Conservation (phyloP, 2,329 filamentous ascomycete genomes). For the Ceratocystis colombiana region DNA sequence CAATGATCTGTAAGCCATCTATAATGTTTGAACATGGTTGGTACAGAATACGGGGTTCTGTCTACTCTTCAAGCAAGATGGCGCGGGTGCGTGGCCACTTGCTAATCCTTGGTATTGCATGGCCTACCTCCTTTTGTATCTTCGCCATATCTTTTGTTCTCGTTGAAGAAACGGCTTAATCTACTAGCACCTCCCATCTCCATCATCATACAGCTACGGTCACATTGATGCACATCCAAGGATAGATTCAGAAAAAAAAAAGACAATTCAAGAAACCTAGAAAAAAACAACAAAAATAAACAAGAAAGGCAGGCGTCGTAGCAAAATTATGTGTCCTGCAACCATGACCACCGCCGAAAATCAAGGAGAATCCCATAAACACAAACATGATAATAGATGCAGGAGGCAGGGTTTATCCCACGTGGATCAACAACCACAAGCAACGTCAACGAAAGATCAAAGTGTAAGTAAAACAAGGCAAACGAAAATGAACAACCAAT, state of each 20-base stretch:
- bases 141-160: background rate
- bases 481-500: conserved; percentile 8
- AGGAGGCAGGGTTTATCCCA: background rate
- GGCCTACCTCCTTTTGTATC: background rate
- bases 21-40: background rate
- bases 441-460: conserved; percentile 12
- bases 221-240: background rate
- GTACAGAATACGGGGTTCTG: background rate
- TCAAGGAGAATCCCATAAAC: conserved; percentile 13
- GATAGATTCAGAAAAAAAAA: background rate
- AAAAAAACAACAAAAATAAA: conserved; percentile 8
- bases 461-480: conserved; percentile 13
- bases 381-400: conserved; percentile 21
- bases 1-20: too few relatives aligned
- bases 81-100: background rate
- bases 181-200: background rate
- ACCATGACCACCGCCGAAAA: background rate
- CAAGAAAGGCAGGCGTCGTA: conserved; percentile 4
- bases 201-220: background rate
- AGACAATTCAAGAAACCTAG: background rate
- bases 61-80: background rate
- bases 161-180: too few relatives aligned
- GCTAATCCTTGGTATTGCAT: conserved; percentile 3
- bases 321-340: background rate
- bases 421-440: conserved; percentile 1